Evolutionary conservation across 148 eudicot genomes (phyloP), one percentile per base, ranked within the genome.

Genomic region (Vaccinium macrocarpon): DNA sequence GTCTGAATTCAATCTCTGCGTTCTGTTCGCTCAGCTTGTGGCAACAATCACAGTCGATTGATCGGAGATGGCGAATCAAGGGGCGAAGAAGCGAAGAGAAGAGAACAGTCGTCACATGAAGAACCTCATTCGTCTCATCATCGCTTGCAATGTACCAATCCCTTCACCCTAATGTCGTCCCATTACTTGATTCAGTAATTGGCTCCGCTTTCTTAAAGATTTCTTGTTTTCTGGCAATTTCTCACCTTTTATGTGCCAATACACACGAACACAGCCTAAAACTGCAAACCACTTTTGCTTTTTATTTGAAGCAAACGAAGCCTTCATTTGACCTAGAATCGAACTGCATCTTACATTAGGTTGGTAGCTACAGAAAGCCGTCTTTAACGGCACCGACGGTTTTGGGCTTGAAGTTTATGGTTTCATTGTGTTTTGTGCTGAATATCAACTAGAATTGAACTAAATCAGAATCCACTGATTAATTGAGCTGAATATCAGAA

Each of bases 21-120:
- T 32, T 32, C 35, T 32, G 35, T 42, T 42, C 46, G 46, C 0
- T 42, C 46, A 42, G 46, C 46, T 42, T 42, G 46, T 42, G 46
- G 46, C 6, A 42, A 42, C 46, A 42, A 42, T 42, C 46, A 42
- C 46, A 42, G 46, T 5, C 46, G 46, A 42, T 42, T 42, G 46
- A 42, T 56, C 59, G 52, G 62, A 88, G 50, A 92, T 92, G 93
- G 94, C 91, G 70, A 93, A 93, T 86, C 94, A 92, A 82, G 95
- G 91, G 55, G 92, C 95, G n/a, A 90, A 92, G 86, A 93, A 89
- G 89, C 88, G 46, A 42, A 42, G 46, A 42, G 96, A 92, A 81
- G 92, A 89, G 87, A 93, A 93, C 84, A 86, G 84, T 68, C 93
- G 93, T 86, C 93, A 90, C 83, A 88, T 92, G 86, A 85, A 88